Evolutionary conservation across 768 basidiomycete genomes (phyloP), one percentile per base, ranked within the genome.

Genomic region (Trametes sanguinea): DNA sequence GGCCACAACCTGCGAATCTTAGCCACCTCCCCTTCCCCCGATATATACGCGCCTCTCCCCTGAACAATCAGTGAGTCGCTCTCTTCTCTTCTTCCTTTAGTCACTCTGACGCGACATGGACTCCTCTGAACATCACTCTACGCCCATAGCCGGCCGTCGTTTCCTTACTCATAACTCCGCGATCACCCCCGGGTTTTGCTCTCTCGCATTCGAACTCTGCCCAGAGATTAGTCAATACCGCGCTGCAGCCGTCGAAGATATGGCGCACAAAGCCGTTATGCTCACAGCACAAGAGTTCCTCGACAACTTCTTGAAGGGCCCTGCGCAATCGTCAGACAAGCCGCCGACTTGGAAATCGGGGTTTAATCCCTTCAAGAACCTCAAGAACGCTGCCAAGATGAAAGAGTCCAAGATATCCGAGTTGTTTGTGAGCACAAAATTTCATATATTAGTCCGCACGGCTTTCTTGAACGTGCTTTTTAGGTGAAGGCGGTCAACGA

Each of bases 181-280:
- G 10, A 37, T 37, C 35, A 37, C 10, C 35, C 10, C 35, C 5
- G 35, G 35, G 35, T 10, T 6, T 10, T 37, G 35, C 35, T 37
- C 35, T 37, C 5, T 37, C 10, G 35, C 35, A 37, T 6, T 10
- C 10, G 35, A 37, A 37, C 35, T 5, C 35, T 10, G 5, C 5
- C 35, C 35, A 6, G 35, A 10, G 6, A 37, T 6, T 37, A 37
- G 10, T 5, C 22, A 43, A 3, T 44, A 43, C 29, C 40, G 40
- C 13, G 42, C 42, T 11, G 53, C 40, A 13, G 40, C 42, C 1
- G 53, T 43, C 9, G 43, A 44, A 51, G 59, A 60, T 22, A 60
- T 60, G 59, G 51, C 52, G 4, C 33, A 47, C 52, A 60, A 60
- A 42, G 43, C 51, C n/a, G 30, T 61, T n/a, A 6, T 27, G 10